Percentiles rank a stretch among this genome's conserved stretches.
Evolutionary conservation across 1,139 yeast species (phyloP).

Genomic region (Kodamaea derodonti): DNA sequence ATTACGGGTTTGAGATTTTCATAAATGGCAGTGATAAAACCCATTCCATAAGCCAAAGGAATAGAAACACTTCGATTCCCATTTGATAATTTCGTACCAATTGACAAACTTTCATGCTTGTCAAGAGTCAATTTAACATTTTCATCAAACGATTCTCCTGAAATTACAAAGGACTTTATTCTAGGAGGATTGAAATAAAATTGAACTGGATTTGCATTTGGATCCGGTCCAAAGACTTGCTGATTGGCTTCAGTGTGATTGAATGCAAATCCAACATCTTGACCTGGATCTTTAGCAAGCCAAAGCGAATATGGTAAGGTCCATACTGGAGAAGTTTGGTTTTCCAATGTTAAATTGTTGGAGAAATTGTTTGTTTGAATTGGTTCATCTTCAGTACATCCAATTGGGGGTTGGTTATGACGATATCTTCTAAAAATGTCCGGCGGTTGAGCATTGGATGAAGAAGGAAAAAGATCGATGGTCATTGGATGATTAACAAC

Average conservation of each 20-base stretch:
- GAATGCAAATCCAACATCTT: slow-evolving; percentile 39
- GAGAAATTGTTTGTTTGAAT: slow-evolving; percentile 46
- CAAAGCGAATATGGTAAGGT: slow-evolving; percentile 46
- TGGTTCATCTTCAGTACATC: slow-evolving; percentile 28
- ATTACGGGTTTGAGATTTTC: slow-evolving; percentile 51
- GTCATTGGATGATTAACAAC: not conserved
- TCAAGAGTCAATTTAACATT: slow-evolving; percentile 21
- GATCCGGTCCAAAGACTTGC: slow-evolving; percentile 43
- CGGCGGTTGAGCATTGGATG: slow-evolving; percentile 27
- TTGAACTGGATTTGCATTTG: slow-evolving; percentile 34
- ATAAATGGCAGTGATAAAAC: slow-evolving; percentile 63
- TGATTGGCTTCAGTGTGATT: slow-evolving; percentile 43
- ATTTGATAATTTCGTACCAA: slow-evolving; percentile 21
- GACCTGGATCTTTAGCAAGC: slow-evolving; percentile 37
- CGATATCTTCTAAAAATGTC: slow-evolving; percentile 16
- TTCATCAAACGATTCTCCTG: slow-evolving; percentile 27
- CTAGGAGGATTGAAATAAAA: slow-evolving; percentile 46
- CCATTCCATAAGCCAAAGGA: slow-evolving; percentile 60
- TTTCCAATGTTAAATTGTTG: slow-evolving; percentile 40
- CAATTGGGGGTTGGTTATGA: slow-evolving; percentile 32
- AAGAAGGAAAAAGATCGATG: slow-evolving; percentile 20
- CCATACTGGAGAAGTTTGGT: slow-evolving; percentile 47
- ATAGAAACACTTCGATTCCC: slow-evolving; percentile 20
- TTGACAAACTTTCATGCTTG: slow-evolving; percentile 34
- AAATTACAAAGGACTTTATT: slow-evolving; percentile 39